Evolutionary conservation across 768 basidiomycete species (phyloP), one percentile per base, ranked within the genome.

Genomic region (Hygrocybe punicea): DNA sequence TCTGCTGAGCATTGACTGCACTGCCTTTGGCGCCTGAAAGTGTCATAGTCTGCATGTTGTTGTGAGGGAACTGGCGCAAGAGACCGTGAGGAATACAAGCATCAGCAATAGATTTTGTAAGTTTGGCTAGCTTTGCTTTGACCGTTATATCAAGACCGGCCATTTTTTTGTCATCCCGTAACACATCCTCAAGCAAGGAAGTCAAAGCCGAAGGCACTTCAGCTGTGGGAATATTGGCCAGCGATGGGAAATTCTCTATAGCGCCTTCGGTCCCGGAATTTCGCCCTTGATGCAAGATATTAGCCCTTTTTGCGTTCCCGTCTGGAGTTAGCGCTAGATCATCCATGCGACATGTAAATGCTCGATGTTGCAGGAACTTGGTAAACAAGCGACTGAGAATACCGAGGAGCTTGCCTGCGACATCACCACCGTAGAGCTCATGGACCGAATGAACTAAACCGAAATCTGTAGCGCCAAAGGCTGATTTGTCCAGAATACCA

Each of bases 41-140:
- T 2, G 95, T 98, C 97, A 98, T 98, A 46, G 89, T 85, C 71
- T 98, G 96, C 97, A 98, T 98, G 83, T 98, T 87, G 74, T 99
- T 99, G 67, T 93, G 85, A 40, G 97, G 97, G 78, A 99, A 99
- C 60, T 89, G 86, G 65, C 95, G 92, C 63, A 93, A 80, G 48
- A 99, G 83, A 34, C 89, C 89, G 49, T 82, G 77, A 11, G 96
- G 97, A 63, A 98, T 83, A 67, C 89, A 89, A 5, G 84, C 81
- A 65, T 97, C 89, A 56, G 92, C 91, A 64, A 98, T 91, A 13
- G 91, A 86, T 51, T 91, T 87, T 17, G 93, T 97, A 56, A 98
- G 85, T 69, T 89, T 88, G 42, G 87, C 82, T 56, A 93, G 78
- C 66, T 86, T 90, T 58, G 81, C 85, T 77, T 95, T 94, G 65